Base-by-base conservation (phyloP, 1,139 yeast genomes). In the Saccharomyces hybrid region DNA sequence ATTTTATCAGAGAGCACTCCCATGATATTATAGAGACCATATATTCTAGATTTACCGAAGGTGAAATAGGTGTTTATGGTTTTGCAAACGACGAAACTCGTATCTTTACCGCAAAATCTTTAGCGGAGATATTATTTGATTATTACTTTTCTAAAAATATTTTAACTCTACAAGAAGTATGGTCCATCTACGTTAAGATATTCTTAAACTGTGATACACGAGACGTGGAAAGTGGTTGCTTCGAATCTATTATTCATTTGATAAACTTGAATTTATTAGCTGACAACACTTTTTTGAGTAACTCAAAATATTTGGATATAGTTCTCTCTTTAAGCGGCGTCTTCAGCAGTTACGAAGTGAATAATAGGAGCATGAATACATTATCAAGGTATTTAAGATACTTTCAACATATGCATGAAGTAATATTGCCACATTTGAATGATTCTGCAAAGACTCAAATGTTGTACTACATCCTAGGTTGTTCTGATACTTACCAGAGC, bases 241-340 rank as follows among this genome's bases (percentile, higher is more conserved):
- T 73, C 46, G 71, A 72, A 53, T 70, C 76, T 0, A 54, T 73
- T 6, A 56, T 67, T 13, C 74, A 73, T 49, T 73, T 65, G 50
- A 53, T 64, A 4, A 61, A 64, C 5, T 53, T 71, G 20, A 64
- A 62, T 49, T 54, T 63, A n/a, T 57, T 64, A 1, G 52, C 56
- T 6, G 66, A 70, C 48, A 57, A 56, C 23, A 59, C 62, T 0
- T 70, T 64, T 50, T 51, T 72, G 8, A 59, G 60, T 1, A 62
- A 61, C 25, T 47, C 52, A 8, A 61, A 61, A 14, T 68, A 72
- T 53, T 56, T 66, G 11, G 53, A 56, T 9, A 56, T 71, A 6
- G 47, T 70, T 2, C 54, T 51, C 4, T 38, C 57, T 1, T 47
- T 71, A 6, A 57, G 59, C 25, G 47, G 54, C n/a, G 56, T 65